Base-by-base conservation (phyloP, 2,329 filamentous ascomycete genomes). In the Rhynchosporium secalis region DNA sequence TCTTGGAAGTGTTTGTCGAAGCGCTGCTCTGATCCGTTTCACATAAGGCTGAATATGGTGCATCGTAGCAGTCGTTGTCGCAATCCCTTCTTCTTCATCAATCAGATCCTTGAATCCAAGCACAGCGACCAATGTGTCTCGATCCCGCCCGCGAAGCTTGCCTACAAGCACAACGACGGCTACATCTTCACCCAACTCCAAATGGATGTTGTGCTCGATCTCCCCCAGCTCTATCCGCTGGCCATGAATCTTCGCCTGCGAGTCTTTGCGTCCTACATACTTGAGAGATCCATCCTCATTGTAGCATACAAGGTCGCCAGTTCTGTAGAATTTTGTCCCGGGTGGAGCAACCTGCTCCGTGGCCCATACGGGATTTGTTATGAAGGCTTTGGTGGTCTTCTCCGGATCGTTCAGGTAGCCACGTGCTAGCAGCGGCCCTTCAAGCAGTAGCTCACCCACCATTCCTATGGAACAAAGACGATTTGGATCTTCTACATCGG, bases 351-450 rank as follows among this genome's bases (percentile, higher is more conserved):
- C 7, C 36, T 7, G 12, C 7, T 40, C 36, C 36, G 12, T 40
- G 7, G 36, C 20, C 20, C 20, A 20, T 20, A 20, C 20, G 12
- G 36, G 61, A 10, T 83, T 82, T 57, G 83, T 76, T 51, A 89
- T 81, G 65, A 89, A 89, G 0, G 79, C 80, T 36, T 79, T 78
- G 1, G 77, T 77, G 0, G 86, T 88, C 73, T 85, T 86, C 51
- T 79, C 78, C 0, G 78, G 76, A 62, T 87, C 81, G 49, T 81
- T 81, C 15, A 87, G 74, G 62, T 89, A 89, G 28, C 84, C 85
- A 36, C 82, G 48, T 26, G 48, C 31, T 7, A 51, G 28, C 28
- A 29, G 12, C 8, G 48, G 12, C 15, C 13, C 26, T 29, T 51
- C 31, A 10, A 51, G 20, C 12, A 29, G 20, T 31, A 51, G 12